phyloP scores from a whole-genome alignment of 2,329 filamentous ascomycete species.

The Pestalotiopsis sp. region DNA sequence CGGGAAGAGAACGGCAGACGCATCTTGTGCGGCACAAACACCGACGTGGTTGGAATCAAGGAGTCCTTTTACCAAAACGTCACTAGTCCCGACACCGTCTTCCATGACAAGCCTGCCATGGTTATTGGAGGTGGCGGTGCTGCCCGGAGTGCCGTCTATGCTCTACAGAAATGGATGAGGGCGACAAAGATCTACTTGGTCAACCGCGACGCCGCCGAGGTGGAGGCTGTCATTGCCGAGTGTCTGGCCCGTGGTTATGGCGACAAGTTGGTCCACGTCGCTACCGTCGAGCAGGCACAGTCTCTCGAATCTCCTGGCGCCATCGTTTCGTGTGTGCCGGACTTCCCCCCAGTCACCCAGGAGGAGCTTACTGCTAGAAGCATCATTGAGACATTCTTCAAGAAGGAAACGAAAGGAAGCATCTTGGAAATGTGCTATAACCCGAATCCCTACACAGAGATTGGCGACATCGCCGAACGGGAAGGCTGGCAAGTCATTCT shows the following conservation, averaged over 20 bases:
- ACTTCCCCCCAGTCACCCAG: conserved; percentile 69
- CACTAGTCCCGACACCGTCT: conserved; percentile 43
- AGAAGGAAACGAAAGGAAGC: conserved; percentile 61
- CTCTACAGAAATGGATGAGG: conserved; percentile 70
- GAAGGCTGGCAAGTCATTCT: conserved; percentile 74
- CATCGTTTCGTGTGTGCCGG: conserved; percentile 75
- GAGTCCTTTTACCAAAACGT: conserved; percentile 69
- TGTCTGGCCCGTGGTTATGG: conserved; percentile 63
- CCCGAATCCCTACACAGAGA: conserved; percentile 68
- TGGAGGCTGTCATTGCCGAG: conserved; percentile 67
- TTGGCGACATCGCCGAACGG: conserved; percentile 62
- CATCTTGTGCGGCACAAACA: conserved; percentile 74
- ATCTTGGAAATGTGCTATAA: conserved; percentile 87
- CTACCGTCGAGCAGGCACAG: conserved; percentile 61
- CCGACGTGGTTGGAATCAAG: conserved; percentile 77
- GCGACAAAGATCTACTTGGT: conserved; percentile 74
- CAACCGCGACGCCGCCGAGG: conserved; percentile 71
- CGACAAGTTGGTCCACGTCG: conserved; percentile 61
- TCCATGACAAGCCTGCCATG: conserved; percentile 66
- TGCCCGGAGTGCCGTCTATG: conserved; percentile 77
- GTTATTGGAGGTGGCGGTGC: conserved; percentile 80
- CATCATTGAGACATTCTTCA: conserved; percentile 54
- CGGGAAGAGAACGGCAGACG: conserved; percentile 49
- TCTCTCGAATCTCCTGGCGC: conserved; percentile 62
- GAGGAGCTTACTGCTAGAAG: conserved; percentile 63